phyloP scores from a whole-genome alignment of 1,284 basidiomycete species.

The Cystobasidium slooffiae region DNA sequence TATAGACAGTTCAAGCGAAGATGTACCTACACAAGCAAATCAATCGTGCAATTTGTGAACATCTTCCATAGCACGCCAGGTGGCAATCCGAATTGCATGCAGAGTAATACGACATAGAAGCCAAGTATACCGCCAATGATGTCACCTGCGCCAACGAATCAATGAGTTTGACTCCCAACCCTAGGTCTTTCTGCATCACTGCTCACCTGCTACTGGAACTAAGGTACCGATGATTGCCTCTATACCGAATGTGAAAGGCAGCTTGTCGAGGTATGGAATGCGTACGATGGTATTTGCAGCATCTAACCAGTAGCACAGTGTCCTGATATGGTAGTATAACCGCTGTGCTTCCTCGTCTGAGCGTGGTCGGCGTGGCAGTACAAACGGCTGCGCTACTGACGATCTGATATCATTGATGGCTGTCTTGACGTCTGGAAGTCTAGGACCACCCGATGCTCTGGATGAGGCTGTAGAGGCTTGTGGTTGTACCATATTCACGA shows the following conservation, averaged over 20 bases:
- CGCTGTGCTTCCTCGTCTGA: conserved; percentile 36
- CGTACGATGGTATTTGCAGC: conserved; percentile 34
- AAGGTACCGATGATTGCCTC: conserved; percentile 36
- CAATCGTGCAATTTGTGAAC: conserved; percentile 35
- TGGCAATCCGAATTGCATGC: conserved; percentile 43
- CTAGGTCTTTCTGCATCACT: too few species aligned
- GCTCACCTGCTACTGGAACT: conserved; percentile 31
- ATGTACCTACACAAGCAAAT: conserved; percentile 13
- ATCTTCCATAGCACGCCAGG: conserved; percentile 37
- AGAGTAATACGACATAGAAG: conserved; percentile 38
- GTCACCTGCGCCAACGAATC: conserved; percentile 10
- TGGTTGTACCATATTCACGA: conserved; percentile 7
- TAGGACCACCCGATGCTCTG: neutral
- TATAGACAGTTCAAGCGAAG: too few species aligned
- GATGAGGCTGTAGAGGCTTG: neutral
- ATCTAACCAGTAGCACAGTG: conserved; percentile 43
- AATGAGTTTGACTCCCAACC: too few species aligned
- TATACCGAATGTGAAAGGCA: conserved; percentile 41
- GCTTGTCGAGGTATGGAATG: conserved; percentile 33
- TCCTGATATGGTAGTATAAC: conserved; percentile 41
- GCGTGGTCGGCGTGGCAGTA: conserved; percentile 26
- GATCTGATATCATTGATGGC: conserved; percentile 26
- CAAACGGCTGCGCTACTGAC: conserved; percentile 40
- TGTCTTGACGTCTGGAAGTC: conserved; percentile 32
- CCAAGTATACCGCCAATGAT: conserved; percentile 32